These are phyloP conservation scores for Daldinia bambusicola DNA, from an alignment of 495 filamentous ascomycete species.

Conservation along the genomic window DNA sequence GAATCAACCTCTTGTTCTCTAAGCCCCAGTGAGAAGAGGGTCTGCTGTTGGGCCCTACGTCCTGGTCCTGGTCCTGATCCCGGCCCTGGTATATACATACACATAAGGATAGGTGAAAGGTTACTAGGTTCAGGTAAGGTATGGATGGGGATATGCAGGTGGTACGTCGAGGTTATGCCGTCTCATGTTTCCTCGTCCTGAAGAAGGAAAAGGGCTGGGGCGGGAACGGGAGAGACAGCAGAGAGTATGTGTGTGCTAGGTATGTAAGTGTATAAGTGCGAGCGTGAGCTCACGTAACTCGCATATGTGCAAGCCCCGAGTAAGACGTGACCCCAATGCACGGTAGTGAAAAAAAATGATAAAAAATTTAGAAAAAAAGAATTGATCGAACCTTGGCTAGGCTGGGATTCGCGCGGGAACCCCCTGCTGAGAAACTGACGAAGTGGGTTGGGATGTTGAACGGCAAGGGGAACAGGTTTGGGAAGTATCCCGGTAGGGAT, in stretches of 20 bases:
- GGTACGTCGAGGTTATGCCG: neutral
- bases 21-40: constrained; percentile 20
- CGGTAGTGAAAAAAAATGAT: neutral
- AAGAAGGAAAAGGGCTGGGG: constrained; percentile 1
- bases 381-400: constrained; percentile 16
- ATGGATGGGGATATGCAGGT: neutral
- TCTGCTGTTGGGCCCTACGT: constrained; percentile 16
- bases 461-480: constrained; percentile 32
- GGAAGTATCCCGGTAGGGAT: constrained; percentile 35
- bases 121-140: too few relatives aligned
- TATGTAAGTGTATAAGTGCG: too few relatives aligned
- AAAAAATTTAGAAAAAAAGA: constrained; percentile 12
- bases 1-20: constrained; percentile 26
- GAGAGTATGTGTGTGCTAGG: too few relatives aligned
- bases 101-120: too few relatives aligned
- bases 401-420: constrained; percentile 35
- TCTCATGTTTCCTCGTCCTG: constrained; percentile 30
- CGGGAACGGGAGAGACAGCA: neutral
- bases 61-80: too few relatives aligned
- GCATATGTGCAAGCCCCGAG: constrained; percentile 23
- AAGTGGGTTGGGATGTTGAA: constrained; percentile 36
- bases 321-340: constrained; percentile 32
- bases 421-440: constrained; percentile 30
- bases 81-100: too few relatives aligned
- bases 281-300: constrained; percentile 12